Evolutionary conservation across 2,329 filamentous ascomycete species (phyloP), one percentile per base, ranked within the genome.

Genomic region (Fusarium graminum): DNA sequence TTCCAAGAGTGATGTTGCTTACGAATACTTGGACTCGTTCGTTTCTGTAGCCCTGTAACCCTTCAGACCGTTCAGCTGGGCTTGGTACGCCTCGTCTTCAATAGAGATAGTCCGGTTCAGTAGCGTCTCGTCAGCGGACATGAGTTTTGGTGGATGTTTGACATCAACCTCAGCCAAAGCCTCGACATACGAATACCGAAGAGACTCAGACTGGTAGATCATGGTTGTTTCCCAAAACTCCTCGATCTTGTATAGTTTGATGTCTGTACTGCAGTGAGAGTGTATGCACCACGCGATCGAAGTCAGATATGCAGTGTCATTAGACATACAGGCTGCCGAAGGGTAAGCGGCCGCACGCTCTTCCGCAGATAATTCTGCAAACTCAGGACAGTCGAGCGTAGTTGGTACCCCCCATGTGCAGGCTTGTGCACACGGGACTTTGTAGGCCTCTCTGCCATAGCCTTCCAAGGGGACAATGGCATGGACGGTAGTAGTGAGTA

Each of bases 261-360:
- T 43, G 1, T 25, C 11, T 2, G 47, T 50, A 0, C 49, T 28
- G 11, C 70, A 72, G 16, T 40, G 47, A 1, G 39, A 8, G 8
- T 52, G 10, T 1, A 73, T 71, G 2, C 71, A 73, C 57, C 62
- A 71, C 0, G 71, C 71, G 8, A 73, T 50, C 0, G 71, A 61
- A 0, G 71, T 72, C 11, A 73, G 13, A 42, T 72, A 73, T 0
- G 59, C 36, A 1, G 42, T 43, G 6, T 68, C 44, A 5, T 69
- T 59, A 1, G 57, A 53, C 16, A 69, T 60, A 22, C 71, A 73
- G 0, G 29, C 38, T 3, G 65, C 22, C 0, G 69, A 71, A 6
- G 71, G 65, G 14, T 58, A 63, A 0, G 63, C 57, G 1, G 17
- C 32, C 3, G 65, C 61, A 1, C 46, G 59, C 19, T 73, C 67